These are phyloP conservation scores for Diaporthe eres DNA, from an alignment of 2,329 filamentous ascomycete species.

Conservation along the genomic window DNA sequence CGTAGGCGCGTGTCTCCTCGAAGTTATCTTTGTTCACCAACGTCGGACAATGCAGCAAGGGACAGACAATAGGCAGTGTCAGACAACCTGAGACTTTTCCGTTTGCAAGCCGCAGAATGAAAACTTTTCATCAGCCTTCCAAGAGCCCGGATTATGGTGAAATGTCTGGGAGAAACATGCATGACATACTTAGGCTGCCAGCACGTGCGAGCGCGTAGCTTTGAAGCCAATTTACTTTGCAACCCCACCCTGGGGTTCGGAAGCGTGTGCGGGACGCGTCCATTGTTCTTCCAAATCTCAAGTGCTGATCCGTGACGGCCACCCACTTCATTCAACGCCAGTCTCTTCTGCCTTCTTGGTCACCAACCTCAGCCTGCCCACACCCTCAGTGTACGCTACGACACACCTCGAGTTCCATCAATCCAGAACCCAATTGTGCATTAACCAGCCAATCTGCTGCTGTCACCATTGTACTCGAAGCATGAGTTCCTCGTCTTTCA, in stretches of 20 bases:
- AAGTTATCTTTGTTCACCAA: neutral
- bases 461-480: slow-evolving; percentile 25
- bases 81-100: neutral
- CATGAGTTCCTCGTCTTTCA: slow-evolving; percentile 39
- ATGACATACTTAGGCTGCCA: too few relatives aligned
- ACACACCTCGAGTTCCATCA: neutral
- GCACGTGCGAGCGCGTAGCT: slow-evolving; percentile 23
- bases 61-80: neutral
- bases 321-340: neutral
- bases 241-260: neutral
- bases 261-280: too few relatives aligned
- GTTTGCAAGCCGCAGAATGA: neutral
- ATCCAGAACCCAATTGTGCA: neutral
- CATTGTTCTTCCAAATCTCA: too few relatives aligned
- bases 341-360: neutral
- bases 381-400: neutral
- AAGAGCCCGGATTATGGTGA: neutral
- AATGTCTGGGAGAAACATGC: neutral
- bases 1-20: too few relatives aligned
- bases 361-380: neutral
- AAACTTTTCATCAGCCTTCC: neutral
- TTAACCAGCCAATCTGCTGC: neutral
- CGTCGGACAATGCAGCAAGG: neutral
- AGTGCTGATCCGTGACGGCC: neutral
- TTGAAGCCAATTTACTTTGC: neutral